These are phyloP conservation scores for Neospora caninum DNA, from an alignment of 169 alveolate species.

Conservation along the genomic window DNA sequence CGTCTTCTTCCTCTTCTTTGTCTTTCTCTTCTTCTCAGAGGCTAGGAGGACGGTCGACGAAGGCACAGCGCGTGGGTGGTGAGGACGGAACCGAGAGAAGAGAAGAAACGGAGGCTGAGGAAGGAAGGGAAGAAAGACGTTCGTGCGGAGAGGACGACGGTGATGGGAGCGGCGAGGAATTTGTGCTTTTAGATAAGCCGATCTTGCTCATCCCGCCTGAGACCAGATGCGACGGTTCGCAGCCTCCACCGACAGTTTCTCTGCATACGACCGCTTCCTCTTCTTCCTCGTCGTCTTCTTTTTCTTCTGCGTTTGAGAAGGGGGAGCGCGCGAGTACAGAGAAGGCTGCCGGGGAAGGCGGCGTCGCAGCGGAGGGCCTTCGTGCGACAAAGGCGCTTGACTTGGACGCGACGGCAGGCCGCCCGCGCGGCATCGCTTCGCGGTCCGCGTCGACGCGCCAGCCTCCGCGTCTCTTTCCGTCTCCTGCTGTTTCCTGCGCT, in stretches of 20 bases:
- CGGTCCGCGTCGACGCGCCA: neutral
- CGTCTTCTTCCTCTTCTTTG: neutral
- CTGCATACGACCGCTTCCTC: neutral
- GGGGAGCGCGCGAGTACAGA: neutral
- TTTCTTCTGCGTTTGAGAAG: neutral
- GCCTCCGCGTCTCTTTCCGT: neutral
- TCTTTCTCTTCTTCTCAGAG: neutral
- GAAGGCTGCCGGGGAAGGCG: neutral
- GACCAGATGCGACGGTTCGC: neutral
- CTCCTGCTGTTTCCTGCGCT: neutral
- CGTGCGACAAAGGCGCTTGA: neutral
- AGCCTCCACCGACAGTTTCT: neutral
- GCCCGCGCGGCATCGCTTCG: neutral
- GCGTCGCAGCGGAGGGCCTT: neutral
- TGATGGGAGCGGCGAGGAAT: conserved; percentile 17
- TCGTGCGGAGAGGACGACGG: neutral
- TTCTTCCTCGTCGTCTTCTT: neutral
- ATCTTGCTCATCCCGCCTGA: neutral
- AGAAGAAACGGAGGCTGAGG: neutral
- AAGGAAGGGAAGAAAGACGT: neutral
- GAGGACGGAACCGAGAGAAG: neutral
- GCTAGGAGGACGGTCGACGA: neutral
- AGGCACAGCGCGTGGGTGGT: neutral
- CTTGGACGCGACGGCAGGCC: no score
- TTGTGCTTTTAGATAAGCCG: neutral